These are phyloP conservation scores for Eucalyptus cloeziana DNA, from an alignment of 345 rosid species.

Conservation along the genomic window DNA sequence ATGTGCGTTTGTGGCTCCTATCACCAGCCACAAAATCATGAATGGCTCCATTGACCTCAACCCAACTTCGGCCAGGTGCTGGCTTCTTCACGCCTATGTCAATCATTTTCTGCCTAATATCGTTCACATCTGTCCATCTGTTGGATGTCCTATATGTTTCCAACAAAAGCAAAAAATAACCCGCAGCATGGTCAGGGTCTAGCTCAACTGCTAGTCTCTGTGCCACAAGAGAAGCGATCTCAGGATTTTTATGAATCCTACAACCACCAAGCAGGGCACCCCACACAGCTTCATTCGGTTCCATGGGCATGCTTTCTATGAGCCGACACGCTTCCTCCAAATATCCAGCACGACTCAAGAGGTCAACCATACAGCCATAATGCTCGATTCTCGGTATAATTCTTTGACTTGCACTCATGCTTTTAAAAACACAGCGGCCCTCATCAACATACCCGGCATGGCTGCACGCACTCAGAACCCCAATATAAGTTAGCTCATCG, in stretches of 20 bases:
- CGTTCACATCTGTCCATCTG: slow-evolving; percentile 32
- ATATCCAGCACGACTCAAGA: slow-evolving; percentile 45
- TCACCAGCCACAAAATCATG: slow-evolving; percentile 47
- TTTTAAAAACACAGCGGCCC: slow-evolving; percentile 28
- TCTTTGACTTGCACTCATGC: slow-evolving; percentile 24
- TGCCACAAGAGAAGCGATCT: slow-evolving; percentile 30
- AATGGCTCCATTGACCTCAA: slow-evolving; percentile 38
- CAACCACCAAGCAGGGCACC: slow-evolving; percentile 60
- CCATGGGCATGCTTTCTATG: slow-evolving; percentile 40
- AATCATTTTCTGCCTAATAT: slow-evolving; percentile 19
- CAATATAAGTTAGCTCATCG: slow-evolving; percentile 34
- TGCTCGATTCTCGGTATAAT: slow-evolving; percentile 41
- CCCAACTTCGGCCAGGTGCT: slow-evolving; percentile 43
- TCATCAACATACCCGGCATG: slow-evolving; percentile 41
- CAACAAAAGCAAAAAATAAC: slow-evolving; percentile 26
- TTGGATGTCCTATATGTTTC: slow-evolving; percentile 20
- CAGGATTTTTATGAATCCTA: slow-evolving; percentile 34
- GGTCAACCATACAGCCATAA: slow-evolving; percentile 66
- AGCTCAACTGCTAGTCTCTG: slow-evolving; percentile 20
- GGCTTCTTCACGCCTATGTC: slow-evolving; percentile 37
- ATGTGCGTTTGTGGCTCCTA: slow-evolving; percentile 17
- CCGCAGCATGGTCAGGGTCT: slow-evolving; percentile 18
- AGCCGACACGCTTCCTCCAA: slow-evolving; percentile 28
- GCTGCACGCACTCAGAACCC: slow-evolving; percentile 47
- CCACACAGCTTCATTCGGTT: slow-evolving; percentile 57